A percentile compares a stretch with the other conserved stretches of the same genome.
Evolutionary conservation across 129 eudicot genomes (phyloP).

Genomic region (Flaveria sonorensis): DNA sequence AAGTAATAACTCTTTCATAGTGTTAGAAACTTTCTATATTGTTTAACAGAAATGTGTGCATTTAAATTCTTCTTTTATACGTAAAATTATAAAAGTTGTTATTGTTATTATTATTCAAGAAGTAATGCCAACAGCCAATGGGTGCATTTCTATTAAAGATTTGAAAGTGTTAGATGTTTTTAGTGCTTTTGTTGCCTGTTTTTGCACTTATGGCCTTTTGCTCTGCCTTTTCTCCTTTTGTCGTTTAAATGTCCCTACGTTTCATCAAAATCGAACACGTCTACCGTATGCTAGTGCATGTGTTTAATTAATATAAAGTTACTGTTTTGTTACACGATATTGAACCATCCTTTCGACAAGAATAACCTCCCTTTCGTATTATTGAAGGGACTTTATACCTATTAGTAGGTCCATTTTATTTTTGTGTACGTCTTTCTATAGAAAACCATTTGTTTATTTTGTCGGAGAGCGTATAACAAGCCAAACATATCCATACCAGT

Average conservation of each 20-base stretch:
- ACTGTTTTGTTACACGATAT: background rate
- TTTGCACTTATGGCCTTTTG: conserved; percentile 41
- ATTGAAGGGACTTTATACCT: background rate
- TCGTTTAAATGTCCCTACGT: conserved; percentile 18
- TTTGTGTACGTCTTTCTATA: background rate
- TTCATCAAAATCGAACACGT: conserved; percentile 37
- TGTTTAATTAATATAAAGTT: background rate
- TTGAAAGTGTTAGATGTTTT: conserved; percentile 23
- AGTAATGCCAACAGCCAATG: background rate
- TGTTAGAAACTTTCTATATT: too few species aligned
- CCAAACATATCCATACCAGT: too few species aligned
- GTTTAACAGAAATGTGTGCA: too few species aligned
- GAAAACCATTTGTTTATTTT: too few species aligned
- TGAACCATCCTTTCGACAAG: background rate
- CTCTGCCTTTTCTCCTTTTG: conserved; percentile 14
- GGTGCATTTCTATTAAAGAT: conserved; percentile 1
- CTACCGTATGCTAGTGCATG: conserved; percentile 7
- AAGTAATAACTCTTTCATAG: too few species aligned
- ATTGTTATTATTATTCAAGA: background rate
- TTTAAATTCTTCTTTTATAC: too few species aligned
- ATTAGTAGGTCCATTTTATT: background rate
- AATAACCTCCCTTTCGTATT: background rate
- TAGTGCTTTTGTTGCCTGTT: conserved; percentile 47
- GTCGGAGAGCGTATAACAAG: too few species aligned
- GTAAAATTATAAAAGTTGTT: too few species aligned